A percentile compares a stretch with the other conserved stretches of the same genome.
Evolutionary conservation across 1,139 yeast species (phyloP).

Genomic region (Yamadazyma kanchanaburiensis): DNA sequence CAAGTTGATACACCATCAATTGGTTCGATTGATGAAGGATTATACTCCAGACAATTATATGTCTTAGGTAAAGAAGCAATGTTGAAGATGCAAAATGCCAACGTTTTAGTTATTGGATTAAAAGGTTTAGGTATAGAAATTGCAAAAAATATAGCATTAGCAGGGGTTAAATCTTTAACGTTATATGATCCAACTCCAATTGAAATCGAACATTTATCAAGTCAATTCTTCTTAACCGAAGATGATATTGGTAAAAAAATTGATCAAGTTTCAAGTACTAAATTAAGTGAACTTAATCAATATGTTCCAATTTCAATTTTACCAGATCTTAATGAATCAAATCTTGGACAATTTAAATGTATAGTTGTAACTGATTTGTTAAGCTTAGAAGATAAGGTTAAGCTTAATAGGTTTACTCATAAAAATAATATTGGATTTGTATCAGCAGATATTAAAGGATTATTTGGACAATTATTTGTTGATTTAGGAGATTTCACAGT

Average conservation of each 20-base stretch:
- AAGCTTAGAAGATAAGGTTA: constrained; percentile 69
- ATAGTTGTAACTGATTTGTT: constrained; percentile 75
- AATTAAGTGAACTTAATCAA: constrained; percentile 76
- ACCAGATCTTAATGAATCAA: constrained; percentile 45
- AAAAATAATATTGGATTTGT: constrained; percentile 72
- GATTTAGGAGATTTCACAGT: constrained; percentile 88
- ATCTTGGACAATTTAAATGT: constrained; percentile 65
- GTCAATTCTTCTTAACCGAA: constrained; percentile 80
- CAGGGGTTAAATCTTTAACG: constrained; percentile 94
- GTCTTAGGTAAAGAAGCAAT: constrained; percentile 96
- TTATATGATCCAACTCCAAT: constrained; percentile 79
- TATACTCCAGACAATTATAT: constrained; percentile 93
- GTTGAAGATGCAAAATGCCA: constrained; percentile 93
- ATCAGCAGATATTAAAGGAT: constrained; percentile 77
- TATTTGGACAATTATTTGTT: constrained; percentile 85
- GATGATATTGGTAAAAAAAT: constrained; percentile 75
- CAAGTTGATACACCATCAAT: constrained; percentile 55
- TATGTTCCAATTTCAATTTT: constrained; percentile 86
- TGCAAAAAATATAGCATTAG: constrained; percentile 93
- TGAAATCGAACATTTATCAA: constrained; percentile 67
- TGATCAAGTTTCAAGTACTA: constrained; percentile 64
- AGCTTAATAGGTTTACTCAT: constrained; percentile 75
- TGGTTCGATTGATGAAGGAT: constrained; percentile 74
- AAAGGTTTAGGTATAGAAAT: constrained; percentile 93
- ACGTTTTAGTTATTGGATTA: constrained; percentile 82